Evolutionary conservation across 306 rosid genomes (phyloP).

Genomic region (Begonia masoniana): DNA sequence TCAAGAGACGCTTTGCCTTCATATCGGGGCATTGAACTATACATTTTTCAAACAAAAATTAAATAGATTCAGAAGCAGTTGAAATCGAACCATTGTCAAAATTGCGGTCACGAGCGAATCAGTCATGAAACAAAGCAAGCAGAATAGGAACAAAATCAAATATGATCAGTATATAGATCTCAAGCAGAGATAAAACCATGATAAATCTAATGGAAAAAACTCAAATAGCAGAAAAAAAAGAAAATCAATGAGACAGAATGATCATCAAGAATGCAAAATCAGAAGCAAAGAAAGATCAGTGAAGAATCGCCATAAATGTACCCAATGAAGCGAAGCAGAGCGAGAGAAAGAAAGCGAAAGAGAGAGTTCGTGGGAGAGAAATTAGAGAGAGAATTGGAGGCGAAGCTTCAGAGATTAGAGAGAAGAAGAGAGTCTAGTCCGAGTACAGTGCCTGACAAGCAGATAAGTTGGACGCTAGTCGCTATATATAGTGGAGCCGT

Average conservation of each 20-base stretch:
- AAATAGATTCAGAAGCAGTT: neutral
- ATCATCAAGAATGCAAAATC: too few species aligned
- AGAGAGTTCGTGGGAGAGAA: neutral
- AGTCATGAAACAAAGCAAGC: neutral
- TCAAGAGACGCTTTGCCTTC: neutral
- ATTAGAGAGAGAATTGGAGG: conserved; percentile 4
- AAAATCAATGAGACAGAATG: too few species aligned
- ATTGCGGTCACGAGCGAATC: neutral
- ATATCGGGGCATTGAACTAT: neutral
- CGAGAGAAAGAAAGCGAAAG: neutral
- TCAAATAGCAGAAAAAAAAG: too few species aligned
- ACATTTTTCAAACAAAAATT: neutral
- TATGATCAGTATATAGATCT: too few species aligned
- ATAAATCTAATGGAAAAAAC: conserved; percentile 3
- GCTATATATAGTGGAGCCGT: conserved; percentile 20
- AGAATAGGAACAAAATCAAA: neutral
- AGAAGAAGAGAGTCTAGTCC: conserved; percentile 2
- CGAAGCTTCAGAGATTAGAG: neutral
- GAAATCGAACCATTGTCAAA: neutral
- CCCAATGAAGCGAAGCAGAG: neutral
- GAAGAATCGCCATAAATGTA: too few species aligned
- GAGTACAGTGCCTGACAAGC: neutral
- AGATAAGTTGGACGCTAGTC: conserved; percentile 1
- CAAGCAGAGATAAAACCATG: neutral
- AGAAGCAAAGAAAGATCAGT: too few species aligned